Conservation (phyloP, 192 early-diverging fungal genomes). For the Dissophora ornata region DNA sequence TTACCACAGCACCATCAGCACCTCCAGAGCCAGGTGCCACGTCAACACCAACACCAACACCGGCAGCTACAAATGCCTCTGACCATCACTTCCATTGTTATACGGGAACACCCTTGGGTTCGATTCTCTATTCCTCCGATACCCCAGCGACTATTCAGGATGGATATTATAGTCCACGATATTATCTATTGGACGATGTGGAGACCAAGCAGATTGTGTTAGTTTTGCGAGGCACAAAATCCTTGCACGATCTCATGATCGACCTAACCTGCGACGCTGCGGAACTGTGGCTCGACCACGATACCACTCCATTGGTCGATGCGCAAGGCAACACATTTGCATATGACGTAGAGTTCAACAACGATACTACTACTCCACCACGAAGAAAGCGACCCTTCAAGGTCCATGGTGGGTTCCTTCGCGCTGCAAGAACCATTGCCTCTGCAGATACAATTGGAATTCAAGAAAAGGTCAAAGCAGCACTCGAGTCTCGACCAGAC, state of each 20-base stretch:
- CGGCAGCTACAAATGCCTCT: not conserved
- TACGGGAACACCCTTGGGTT: slow-evolving; percentile 49
- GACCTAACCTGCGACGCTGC: slow-evolving; percentile 63
- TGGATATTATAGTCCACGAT: slow-evolving; percentile 57
- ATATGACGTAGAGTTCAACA: too few species aligned
- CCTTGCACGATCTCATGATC: slow-evolving; percentile 60
- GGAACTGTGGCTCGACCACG: slow-evolving; percentile 57
- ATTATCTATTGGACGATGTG: slow-evolving; percentile 60
- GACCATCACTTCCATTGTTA: slow-evolving; percentile 41
- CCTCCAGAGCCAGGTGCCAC: not conserved
- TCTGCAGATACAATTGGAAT: slow-evolving; percentile 54
- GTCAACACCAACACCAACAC: not conserved
- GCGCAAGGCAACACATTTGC: slow-evolving; percentile 20
- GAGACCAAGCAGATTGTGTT: slow-evolving; percentile 57
- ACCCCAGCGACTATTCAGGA: slow-evolving; percentile 35
- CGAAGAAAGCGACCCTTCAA: slow-evolving; percentile 44
- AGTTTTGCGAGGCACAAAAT: slow-evolving; percentile 62
- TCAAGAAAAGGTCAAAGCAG: slow-evolving; percentile 56
- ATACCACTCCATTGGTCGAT: slow-evolving; percentile 32
- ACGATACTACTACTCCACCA: not conserved
- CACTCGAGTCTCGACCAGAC: slow-evolving; percentile 52
- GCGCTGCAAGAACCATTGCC: slow-evolving; percentile 55
- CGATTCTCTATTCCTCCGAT: slow-evolving; percentile 56
- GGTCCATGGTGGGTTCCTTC: slow-evolving; percentile 60
- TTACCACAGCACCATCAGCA: not conserved